A percentile compares a stretch with the other conserved stretches of the same genome.
Conservation (phyloP, 192 early-diverging fungal genomes). For the Gamsiella multidivaricata region DNA sequence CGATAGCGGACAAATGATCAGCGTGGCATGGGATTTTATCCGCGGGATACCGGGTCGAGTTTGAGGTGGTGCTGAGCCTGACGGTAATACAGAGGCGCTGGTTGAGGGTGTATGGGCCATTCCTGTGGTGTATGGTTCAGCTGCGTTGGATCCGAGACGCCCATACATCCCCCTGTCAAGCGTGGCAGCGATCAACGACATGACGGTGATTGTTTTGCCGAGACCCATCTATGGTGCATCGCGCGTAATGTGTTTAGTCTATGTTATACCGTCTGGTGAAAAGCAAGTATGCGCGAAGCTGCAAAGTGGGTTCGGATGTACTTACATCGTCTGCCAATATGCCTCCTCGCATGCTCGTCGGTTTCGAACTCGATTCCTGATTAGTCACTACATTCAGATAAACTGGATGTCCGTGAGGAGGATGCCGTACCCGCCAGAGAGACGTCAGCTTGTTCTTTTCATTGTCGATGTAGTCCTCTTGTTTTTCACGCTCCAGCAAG, state of each 20-base stretch:
- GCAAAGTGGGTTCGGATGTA: neutral
- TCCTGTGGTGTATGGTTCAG: neutral
- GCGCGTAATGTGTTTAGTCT: no score
- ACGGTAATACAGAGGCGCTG: neutral
- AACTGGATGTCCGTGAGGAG: slow-evolving; percentile 50
- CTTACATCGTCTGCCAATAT: slow-evolving; percentile 67
- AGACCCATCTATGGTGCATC: slow-evolving; percentile 60
- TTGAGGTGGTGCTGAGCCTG: neutral
- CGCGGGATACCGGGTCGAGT: neutral
- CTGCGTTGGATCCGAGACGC: neutral
- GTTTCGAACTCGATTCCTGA: slow-evolving; percentile 52
- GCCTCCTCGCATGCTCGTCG: slow-evolving; percentile 64
- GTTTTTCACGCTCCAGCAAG: slow-evolving; percentile 78
- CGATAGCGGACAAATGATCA: slow-evolving; percentile 67
- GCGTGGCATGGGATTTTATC: slow-evolving; percentile 57
- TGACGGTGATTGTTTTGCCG: slow-evolving; percentile 71
- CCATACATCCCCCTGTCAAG: slow-evolving; percentile 32
- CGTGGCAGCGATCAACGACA: slow-evolving; percentile 64
- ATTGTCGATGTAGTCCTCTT: slow-evolving; percentile 62
- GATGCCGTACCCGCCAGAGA: slow-evolving; percentile 54
- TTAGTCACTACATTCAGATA: slow-evolving; percentile 65
- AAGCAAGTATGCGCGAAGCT: neutral
- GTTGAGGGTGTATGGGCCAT: neutral
- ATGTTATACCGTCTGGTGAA: no score
- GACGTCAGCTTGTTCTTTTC: slow-evolving; percentile 57